Evolutionary conservation across 192 early-diverging fungal genomes (phyloP).

Genomic region (Anaeromyces robustus): DNA sequence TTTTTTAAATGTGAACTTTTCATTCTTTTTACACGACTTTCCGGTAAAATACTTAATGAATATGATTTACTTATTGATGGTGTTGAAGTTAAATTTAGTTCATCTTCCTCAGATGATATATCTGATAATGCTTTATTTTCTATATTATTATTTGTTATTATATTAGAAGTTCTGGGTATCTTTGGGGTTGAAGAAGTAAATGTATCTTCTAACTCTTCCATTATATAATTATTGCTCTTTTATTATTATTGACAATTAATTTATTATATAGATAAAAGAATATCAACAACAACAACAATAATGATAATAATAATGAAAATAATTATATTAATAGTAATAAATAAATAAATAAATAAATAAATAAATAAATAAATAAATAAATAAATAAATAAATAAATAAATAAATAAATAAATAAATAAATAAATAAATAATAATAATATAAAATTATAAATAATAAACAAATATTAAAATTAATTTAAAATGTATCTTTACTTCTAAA

Average conservation of each 20-base stretch:
- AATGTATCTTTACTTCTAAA: not conserved
- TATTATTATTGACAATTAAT: too few relatives aligned
- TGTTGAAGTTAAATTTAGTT: not conserved
- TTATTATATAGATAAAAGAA: too few relatives aligned
- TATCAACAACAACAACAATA: too few relatives aligned
- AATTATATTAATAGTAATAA: too few relatives aligned
- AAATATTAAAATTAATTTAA: too few relatives aligned
- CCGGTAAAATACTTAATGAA: not conserved
- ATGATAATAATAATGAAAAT: too few relatives aligned
- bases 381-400: too few relatives aligned
- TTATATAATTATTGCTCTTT: not conserved
- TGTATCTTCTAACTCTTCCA: not conserved
- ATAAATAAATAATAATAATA: too few relatives aligned
- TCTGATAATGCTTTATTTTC: not conserved
- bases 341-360: too few relatives aligned
- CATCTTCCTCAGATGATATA: not conserved
- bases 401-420: too few relatives aligned
- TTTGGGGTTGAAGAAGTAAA: not conserved
- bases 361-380: too few relatives aligned
- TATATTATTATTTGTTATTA: not conserved
- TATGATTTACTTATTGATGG: not conserved
- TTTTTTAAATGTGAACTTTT: not conserved
- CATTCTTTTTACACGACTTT: not conserved
- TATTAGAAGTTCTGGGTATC: not conserved
- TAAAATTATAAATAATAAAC: too few relatives aligned